Conservation (phyloP, 768 basidiomycete species). For the Kwoniella bestiolae region DNA sequence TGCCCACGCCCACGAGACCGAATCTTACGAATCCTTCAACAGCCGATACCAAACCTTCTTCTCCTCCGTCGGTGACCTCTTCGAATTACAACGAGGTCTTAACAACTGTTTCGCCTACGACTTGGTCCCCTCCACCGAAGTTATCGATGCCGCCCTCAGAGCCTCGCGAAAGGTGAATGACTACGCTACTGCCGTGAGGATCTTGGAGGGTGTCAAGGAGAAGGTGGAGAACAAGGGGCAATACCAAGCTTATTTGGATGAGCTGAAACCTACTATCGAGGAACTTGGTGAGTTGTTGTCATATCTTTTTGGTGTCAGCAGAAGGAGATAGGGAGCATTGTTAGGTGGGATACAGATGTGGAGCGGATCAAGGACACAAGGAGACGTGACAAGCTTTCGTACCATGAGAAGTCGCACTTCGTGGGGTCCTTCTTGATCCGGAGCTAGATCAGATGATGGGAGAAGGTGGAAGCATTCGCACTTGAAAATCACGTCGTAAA, state of each 20-base stretch:
- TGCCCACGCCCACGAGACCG: slow-evolving; percentile 73
- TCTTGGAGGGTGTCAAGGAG: slow-evolving; percentile 94
- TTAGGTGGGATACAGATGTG: neutral
- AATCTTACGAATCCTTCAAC: slow-evolving; percentile 92
- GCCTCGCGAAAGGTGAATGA: slow-evolving; percentile 79
- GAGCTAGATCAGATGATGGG: too few relatives aligned
- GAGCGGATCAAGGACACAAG: too few relatives aligned
- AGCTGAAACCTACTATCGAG: slow-evolving; percentile 82
- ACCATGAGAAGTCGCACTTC: too few relatives aligned
- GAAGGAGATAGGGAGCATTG: neutral
- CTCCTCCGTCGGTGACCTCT: slow-evolving; percentile 87
- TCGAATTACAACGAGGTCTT: slow-evolving; percentile 97
- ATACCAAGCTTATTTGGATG: slow-evolving; percentile 89
- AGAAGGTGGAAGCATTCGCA: too few relatives aligned
- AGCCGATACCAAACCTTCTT: slow-evolving; percentile 94
- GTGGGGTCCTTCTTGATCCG: too few relatives aligned
- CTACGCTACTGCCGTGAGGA: slow-evolving; percentile 92
- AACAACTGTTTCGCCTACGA: slow-evolving; percentile 99
- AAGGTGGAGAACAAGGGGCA: slow-evolving; percentile 98
- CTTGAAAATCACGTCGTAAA: neutral
- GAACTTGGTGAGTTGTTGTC: slow-evolving; percentile 76
- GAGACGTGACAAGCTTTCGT: too few relatives aligned
- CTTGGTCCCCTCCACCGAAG: slow-evolving; percentile 58
- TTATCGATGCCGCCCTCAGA: slow-evolving; percentile 55
- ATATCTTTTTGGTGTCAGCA: neutral